Evolutionary conservation across 345 rosid species (phyloP), one percentile per base, ranked within the genome.

Genomic region (Crucihimalaya himalaica): DNA sequence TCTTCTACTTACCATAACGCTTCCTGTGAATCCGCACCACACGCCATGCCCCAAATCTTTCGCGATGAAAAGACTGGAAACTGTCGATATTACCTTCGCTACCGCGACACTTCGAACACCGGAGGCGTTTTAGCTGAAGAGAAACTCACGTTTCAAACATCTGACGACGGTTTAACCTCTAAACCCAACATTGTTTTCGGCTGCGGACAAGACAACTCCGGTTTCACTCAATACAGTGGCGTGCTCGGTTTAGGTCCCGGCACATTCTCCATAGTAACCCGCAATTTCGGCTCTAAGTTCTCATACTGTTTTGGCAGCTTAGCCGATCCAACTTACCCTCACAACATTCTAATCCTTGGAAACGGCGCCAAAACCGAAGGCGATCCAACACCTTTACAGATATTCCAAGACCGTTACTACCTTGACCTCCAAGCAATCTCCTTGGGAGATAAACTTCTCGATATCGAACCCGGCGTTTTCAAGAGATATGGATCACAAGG

Each of bases 241-340:
- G 77, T 78, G 2, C 78, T 72, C 13, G 81, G 81, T 72, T 62
- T 78, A 60, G 81, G 81, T 42, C 74, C 81, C 0, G 70, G 77
- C 58, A 72, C 35, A 60, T 72, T 78, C 70, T 78, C 81, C 1
- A 35, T 78, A 28, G 71, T 66, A 55, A 73, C 53, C n/a, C 67
- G 66, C 29, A 50, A 43, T 46, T 68, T 73, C 21, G 71, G 60
- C 0, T 78, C 78, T 8, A 78, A 13, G 8, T 73, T 78, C 75
- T 73, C 78, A 19, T 78, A 78, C 39, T 73, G 74, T 37, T 67
- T 78, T 4, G 74, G 81, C 10, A 67, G 47, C 52, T 35, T 73
- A 53, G 39, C 37, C 37, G 62, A 73, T 45, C 55, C 21, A 0
- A 53, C 65, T 16, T 45, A 72, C 53, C 65, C 53, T 54, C 47